phyloP scores from a whole-genome alignment of 2,329 filamentous ascomycete species.

The Pseudogymnoascus sp. region DNA sequence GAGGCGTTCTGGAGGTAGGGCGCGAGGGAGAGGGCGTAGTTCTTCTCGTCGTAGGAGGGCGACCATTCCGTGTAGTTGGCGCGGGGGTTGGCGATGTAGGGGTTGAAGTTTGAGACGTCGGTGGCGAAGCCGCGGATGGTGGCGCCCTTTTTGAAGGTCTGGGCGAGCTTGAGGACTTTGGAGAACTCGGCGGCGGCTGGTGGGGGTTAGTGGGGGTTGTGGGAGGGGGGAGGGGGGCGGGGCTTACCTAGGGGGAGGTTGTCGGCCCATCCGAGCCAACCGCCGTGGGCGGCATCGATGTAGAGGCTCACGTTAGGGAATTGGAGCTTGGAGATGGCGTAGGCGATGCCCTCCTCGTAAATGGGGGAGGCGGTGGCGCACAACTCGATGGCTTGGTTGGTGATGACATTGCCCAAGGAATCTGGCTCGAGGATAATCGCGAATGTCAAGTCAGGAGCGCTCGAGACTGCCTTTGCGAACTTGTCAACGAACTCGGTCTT shows the following conservation, averaged over 20 bases:
- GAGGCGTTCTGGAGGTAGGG: conserved; percentile 31
- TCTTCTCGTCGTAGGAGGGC: conserved; percentile 33
- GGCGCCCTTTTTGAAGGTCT: conserved; percentile 13
- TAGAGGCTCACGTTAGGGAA: conserved; percentile 32
- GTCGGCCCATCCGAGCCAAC: conserved; percentile 35
- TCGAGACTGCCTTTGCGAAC: conserved; percentile 30
- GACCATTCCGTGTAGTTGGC: conserved; percentile 35
- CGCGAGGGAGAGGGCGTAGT: conserved; percentile 33
- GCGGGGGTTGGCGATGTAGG: conserved; percentile 31
- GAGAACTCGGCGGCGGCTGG: conserved; percentile 33
- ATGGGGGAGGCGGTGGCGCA: conserved; percentile 31
- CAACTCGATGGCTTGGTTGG: conserved; percentile 30
- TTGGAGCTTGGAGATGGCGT: conserved; percentile 34
- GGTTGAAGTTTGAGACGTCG: conserved; percentile 38
- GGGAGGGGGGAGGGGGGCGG: not conserved
- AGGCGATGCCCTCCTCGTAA: conserved; percentile 35
- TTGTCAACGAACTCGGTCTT: conserved; percentile 34
- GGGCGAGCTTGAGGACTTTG: conserved; percentile 31
- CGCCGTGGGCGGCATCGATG: conserved; percentile 35
- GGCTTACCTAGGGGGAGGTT: conserved; percentile 32
- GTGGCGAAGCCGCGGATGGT: conserved; percentile 34
- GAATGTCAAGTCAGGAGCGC: conserved; percentile 33
- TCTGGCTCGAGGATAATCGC: conserved; percentile 38
- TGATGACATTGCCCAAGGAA: conserved; percentile 35
- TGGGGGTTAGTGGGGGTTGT: not conserved